A percentile compares a stretch with the other conserved stretches of the same genome.
These are phyloP conservation scores for Adansonia grandidieri DNA, from an alignment of 441 rosid genomes.

Conservation along the genomic window DNA sequence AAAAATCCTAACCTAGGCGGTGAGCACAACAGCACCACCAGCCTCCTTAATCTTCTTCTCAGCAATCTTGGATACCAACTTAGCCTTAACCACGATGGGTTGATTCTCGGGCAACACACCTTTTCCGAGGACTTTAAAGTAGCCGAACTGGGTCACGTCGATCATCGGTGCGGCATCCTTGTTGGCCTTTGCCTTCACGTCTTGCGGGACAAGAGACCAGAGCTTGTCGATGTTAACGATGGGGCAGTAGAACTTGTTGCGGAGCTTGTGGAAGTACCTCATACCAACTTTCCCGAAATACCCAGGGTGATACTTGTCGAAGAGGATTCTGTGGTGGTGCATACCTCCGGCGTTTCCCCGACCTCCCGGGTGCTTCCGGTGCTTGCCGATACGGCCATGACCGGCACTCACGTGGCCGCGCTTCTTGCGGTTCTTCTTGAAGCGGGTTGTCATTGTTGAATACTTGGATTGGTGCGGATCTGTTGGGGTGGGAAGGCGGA, in stretches of 20 bases:
- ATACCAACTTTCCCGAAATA: conserved; percentile 1
- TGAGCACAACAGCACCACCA: conserved; percentile 9
- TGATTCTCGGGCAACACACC: background rate
- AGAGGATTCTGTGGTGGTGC: conserved; percentile 2
- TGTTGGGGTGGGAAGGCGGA: background rate
- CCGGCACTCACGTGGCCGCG: background rate
- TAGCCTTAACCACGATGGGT: conserved; percentile 2
- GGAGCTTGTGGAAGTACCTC: conserved; percentile 6
- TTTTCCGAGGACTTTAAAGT: background rate
- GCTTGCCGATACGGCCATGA: background rate
- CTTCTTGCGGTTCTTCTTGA: conserved; percentile 3
- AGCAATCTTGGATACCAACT: background rate
- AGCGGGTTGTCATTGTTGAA: background rate
- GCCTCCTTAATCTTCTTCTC: conserved; percentile 10
- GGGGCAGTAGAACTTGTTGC: conserved; percentile 4
- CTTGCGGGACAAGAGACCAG: conserved; percentile 22
- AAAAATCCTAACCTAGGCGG: background rate
- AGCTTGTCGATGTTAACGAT: conserved; percentile 25
- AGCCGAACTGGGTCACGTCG: conserved; percentile 23
- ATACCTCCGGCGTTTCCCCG: background rate
- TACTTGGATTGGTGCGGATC: conserved; percentile 23
- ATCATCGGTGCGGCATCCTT: conserved; percentile 18
- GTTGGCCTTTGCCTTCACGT: conserved; percentile 22
- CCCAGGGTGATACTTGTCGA: conserved; percentile 1
- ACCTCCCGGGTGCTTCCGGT: background rate